phyloP scores from a whole-genome alignment of 352 stramenopile genomes.

The Phytophthora pistaciae region DNA sequence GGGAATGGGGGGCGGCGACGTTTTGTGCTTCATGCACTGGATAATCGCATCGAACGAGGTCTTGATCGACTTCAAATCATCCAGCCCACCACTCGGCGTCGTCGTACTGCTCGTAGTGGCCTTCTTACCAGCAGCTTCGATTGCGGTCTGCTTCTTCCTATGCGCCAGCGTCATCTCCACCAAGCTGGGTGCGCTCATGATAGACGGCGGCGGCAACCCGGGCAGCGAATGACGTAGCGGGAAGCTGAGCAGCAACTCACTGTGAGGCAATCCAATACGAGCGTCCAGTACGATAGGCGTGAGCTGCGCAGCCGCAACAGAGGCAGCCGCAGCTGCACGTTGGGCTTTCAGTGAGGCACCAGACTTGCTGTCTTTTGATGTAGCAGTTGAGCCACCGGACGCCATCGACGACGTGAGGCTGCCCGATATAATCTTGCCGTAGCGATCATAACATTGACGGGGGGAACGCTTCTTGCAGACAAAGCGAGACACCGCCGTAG shows the following conservation, averaged over 20 bases:
- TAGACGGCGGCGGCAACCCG: slow-evolving; percentile 73
- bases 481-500: slow-evolving; percentile 76
- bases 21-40: slow-evolving; percentile 89
- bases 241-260: slow-evolving; percentile 70
- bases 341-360: slow-evolving; percentile 48
- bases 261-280: slow-evolving; percentile 64
- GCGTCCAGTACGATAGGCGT: slow-evolving; percentile 60
- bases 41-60: slow-evolving; percentile 87
- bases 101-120: background rate
- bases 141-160: slow-evolving; percentile 45
- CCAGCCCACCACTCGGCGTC: slow-evolving; percentile 32
- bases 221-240: slow-evolving; percentile 55
- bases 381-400: slow-evolving; percentile 4
- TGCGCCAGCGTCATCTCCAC: slow-evolving; percentile 65
- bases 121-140: slow-evolving; percentile 32
- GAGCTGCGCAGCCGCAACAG: slow-evolving; percentile 43
- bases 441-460: slow-evolving; percentile 88
- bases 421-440: slow-evolving; percentile 84
- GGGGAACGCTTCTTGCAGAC: slow-evolving; percentile 81
- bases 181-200: slow-evolving; percentile 54
- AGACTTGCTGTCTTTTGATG: slow-evolving; percentile 56
- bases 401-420: slow-evolving; percentile 32
- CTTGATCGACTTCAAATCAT: slow-evolving; percentile 83
- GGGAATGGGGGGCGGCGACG: slow-evolving; percentile 74
- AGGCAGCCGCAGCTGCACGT: slow-evolving; percentile 46